Evolutionary conservation across 306 rosid genomes (phyloP).

Genomic region (Sesbania bispinosa): DNA sequence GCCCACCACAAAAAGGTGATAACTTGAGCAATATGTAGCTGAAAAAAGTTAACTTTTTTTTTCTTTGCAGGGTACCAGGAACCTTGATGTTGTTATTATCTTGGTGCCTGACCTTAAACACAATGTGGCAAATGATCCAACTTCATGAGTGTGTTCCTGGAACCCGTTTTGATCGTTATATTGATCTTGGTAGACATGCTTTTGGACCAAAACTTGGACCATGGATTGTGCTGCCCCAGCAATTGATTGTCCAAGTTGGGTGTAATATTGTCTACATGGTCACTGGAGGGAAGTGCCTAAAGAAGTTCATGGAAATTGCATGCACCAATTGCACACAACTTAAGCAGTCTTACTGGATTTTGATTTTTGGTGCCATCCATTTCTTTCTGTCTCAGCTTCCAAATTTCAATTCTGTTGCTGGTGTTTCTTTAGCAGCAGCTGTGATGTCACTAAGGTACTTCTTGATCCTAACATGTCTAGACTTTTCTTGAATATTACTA

Average conservation of each 20-base stretch:
- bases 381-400: constrained; percentile 96
- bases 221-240: constrained; percentile 91
- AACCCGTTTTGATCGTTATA: constrained; percentile 72
- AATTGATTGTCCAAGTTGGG: constrained; percentile 88
- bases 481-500: background rate
- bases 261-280: constrained; percentile 91
- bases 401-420: constrained; percentile 88
- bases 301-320: constrained; percentile 86
- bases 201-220: constrained; percentile 84
- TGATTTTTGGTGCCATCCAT: constrained; percentile 78
- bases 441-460: constrained; percentile 78
- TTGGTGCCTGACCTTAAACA: constrained; percentile 83
- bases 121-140: constrained; percentile 97
- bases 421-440: constrained; percentile 93
- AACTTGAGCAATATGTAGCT: background rate
- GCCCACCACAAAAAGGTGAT: background rate
- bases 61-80: constrained; percentile 80
- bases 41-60: background rate
- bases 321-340: constrained; percentile 71
- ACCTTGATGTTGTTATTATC: constrained; percentile 53
- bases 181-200: constrained; percentile 87
- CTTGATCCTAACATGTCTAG: background rate
- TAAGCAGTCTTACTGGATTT: constrained; percentile 79
- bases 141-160: constrained; percentile 95
- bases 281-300: constrained; percentile 84